A percentile compares a stretch with the other conserved stretches of the same genome.
These are phyloP conservation scores for Trypanosoma cruzi DNA, from an alignment of 208 protist genomes.

Conservation along the genomic window DNA sequence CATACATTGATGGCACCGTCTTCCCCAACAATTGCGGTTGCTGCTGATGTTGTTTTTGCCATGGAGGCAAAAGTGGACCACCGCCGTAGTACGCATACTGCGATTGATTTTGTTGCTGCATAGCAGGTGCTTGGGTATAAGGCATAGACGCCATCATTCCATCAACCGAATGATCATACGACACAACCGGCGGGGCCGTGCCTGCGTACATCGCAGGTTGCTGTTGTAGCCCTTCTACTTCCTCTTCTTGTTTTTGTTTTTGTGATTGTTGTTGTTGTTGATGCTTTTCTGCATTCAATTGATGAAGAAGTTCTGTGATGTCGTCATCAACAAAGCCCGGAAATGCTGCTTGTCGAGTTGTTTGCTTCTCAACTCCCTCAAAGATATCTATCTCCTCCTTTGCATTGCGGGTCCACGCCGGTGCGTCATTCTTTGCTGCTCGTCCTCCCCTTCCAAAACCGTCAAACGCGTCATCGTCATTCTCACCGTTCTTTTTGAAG, in stretches of 20 bases:
- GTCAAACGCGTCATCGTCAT: neutral
- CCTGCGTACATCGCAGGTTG: neutral
- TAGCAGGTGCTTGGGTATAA: neutral
- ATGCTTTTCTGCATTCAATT: conserved; percentile 14
- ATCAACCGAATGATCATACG: neutral
- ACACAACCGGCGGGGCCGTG: neutral
- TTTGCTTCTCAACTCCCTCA: conserved; percentile 16
- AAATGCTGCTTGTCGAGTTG: neutral
- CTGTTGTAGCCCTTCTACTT: conserved; percentile 9
- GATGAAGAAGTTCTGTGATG: conserved; percentile 20
- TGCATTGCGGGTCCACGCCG: conserved; percentile 26
- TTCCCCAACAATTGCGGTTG: conserved; percentile 1
- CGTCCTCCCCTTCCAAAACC: neutral
- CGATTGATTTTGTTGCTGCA: conserved; percentile 3
- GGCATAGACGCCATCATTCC: neutral
- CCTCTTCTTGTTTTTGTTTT: too few relatives aligned
- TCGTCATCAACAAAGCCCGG: conserved; percentile 18
- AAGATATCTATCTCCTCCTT: conserved; percentile 44
- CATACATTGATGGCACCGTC: neutral
- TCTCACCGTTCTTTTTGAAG: neutral
- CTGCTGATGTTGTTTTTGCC: conserved; percentile 10
- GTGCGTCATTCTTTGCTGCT: neutral
- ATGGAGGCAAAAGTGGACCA: neutral
- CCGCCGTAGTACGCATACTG: neutral
- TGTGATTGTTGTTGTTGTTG: conserved; percentile 16